Evolutionary conservation across 768 basidiomycete species (phyloP), one percentile per base, ranked within the genome.

Genomic region (Hericium erinaceus): DNA sequence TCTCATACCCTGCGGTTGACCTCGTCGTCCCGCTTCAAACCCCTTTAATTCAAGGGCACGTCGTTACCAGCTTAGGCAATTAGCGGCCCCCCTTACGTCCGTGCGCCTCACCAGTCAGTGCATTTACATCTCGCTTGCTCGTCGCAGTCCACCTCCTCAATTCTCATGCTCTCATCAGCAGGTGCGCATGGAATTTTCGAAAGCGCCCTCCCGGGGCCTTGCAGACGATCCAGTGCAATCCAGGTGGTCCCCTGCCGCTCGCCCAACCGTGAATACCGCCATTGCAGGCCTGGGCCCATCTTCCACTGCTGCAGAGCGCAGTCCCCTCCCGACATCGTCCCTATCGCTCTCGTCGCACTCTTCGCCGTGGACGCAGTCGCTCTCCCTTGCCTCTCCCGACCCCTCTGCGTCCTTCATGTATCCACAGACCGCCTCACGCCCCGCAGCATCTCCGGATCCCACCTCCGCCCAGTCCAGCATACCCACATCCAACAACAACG

Each of bases 171-270:
- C 40, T 2, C 6, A 28, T 6, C 28, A 11, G 37, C 39, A 22
- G 26, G 44, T 24, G 54, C 48, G 40, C 49, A 63, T 63, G 62
- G 62, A 63, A 55, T 48, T 62, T 48, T 58, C 61, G 28, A 50
- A 52, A n/a, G 52, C 40, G 12, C 60, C 58, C 4, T 37, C 52
- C 16, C 48, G 40, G 39, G 38, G 46, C 16, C 46, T 48, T 22
- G 40, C 49, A 26, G 62, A 62, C 39, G 62, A 62, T 39, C 39
- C 44, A 26, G 20, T 55, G 33, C 62, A 54, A 24, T 28, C 52
- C n/a, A 6, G 52, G 39, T 73, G 73, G 73, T 71, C 69, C 54
- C 73, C 68, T 58, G 71, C 65, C 68, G 66, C 54, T 41, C 68
- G 59, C 60, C 58, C 55, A 49, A 55, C 58, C 24, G 49, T 62